These are phyloP conservation scores for Penicillium canariense DNA, from an alignment of 495 filamentous ascomycete genomes.

Conservation along the genomic window DNA sequence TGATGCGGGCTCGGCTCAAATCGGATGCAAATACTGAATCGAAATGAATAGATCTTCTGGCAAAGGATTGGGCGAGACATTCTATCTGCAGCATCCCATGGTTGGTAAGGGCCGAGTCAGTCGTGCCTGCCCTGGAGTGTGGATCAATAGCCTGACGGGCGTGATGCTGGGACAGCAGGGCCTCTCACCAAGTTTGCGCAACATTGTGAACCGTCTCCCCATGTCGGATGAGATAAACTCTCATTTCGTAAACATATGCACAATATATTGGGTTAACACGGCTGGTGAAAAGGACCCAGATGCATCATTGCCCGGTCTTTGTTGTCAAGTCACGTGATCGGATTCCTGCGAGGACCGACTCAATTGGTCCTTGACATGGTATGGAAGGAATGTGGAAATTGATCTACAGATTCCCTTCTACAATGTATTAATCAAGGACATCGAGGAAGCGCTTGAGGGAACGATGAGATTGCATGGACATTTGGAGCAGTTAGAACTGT, in stretches of 20 bases:
- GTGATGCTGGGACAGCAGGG: not conserved
- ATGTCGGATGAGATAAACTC: conserved; percentile 76
- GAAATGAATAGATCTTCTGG: conserved; percentile 41
- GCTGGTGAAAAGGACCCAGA: not conserved
- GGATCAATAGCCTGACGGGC: not conserved
- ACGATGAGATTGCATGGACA: conserved; percentile 32
- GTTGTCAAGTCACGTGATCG: not conserved
- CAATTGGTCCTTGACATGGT: no score
- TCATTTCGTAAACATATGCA: conserved; percentile 44
- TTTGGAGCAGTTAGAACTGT: conserved; percentile 35
- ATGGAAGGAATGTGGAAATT: no score
- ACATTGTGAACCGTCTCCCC: conserved; percentile 89
- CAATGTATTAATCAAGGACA: conserved; percentile 11
- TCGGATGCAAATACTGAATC: conserved; percentile 76
- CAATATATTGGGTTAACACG: not conserved
- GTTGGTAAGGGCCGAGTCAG: conserved; percentile 75
- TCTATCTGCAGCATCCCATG: conserved; percentile 77
- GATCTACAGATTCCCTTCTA: conserved; percentile 22
- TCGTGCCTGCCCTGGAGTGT: conserved; percentile 63
- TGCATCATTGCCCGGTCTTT: not conserved
- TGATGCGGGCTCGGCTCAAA: conserved; percentile 68
- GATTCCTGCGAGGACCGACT: not conserved
- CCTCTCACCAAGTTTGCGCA: conserved; percentile 62
- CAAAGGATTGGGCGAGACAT: conserved; percentile 48
- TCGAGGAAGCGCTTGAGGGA: conserved; percentile 27